Percentiles rank a stretch among this genome's conserved stretches.
Evolutionary conservation across 2,329 filamentous ascomycete genomes (phyloP).

Genomic region (Neofusicoccum ribis): DNA sequence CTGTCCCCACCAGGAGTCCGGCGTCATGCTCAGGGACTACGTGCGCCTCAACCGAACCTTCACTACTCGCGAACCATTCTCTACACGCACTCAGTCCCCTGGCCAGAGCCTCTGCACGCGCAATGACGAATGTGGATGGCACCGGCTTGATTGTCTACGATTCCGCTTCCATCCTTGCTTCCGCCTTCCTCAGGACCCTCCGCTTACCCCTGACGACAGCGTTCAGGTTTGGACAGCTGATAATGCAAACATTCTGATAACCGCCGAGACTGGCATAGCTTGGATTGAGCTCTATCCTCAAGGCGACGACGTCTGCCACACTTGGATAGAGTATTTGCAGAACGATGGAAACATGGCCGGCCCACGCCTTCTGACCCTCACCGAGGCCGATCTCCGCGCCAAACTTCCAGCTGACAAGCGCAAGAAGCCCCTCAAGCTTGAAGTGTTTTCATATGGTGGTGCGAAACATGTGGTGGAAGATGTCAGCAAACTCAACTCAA

Average conservation of each 20-base stretch:
- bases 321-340: conserved; percentile 78
- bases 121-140: conserved; percentile 87
- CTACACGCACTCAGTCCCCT: conserved; percentile 80
- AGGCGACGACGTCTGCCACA: conserved; percentile 76
- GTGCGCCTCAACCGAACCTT: conserved; percentile 82
- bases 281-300: conserved; percentile 81
- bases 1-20: conserved; percentile 83
- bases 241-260: conserved; percentile 71
- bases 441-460: conserved; percentile 74
- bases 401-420: conserved; percentile 71
- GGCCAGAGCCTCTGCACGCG: conserved; percentile 70
- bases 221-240: conserved; percentile 87
- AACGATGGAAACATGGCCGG: conserved; percentile 53
- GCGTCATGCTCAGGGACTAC: conserved; percentile 92
- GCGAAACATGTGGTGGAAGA: conserved; percentile 77
- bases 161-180: conserved; percentile 93
- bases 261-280: conserved; percentile 77
- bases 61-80: conserved; percentile 77
- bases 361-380: conserved; percentile 72
- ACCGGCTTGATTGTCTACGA: conserved; percentile 82
- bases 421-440: conserved; percentile 67
- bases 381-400: conserved; percentile 71
- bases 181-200: conserved; percentile 72
- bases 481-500: conserved; percentile 65
- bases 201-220: conserved; percentile 63